phyloP scores from a whole-genome alignment of 2,329 filamentous ascomycete species.

The Paracorniculantispora psalliotae region DNA sequence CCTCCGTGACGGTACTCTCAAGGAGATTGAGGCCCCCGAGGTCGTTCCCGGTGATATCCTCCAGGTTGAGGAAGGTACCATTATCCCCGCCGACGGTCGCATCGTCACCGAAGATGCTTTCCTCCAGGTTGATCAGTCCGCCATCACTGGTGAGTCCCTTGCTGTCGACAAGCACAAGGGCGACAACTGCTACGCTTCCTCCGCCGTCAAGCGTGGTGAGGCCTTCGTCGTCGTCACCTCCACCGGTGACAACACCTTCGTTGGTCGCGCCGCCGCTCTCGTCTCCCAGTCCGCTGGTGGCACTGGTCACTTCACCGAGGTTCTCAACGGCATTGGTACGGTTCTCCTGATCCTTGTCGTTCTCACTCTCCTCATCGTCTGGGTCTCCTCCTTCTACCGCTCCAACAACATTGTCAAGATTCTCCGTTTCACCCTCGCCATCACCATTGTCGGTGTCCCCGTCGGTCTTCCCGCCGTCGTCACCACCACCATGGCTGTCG shows the following conservation, averaged over 20 bases:
- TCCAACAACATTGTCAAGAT: slow-evolving; percentile 76
- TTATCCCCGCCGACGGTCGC: slow-evolving; percentile 83
- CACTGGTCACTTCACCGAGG: slow-evolving; percentile 84
- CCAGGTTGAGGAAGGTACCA: slow-evolving; percentile 84
- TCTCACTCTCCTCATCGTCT: slow-evolving; percentile 74
- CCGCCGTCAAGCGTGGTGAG: slow-evolving; percentile 85
- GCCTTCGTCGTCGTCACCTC: slow-evolving; percentile 76
- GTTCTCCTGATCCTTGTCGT: slow-evolving; percentile 72
- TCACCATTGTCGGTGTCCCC: slow-evolving; percentile 87
- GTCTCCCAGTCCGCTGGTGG: slow-evolving; percentile 71
- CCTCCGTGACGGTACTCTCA: slow-evolving; percentile 69
- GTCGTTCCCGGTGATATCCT: slow-evolving; percentile 89
- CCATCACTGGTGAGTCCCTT: slow-evolving; percentile 87
- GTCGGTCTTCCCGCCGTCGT: slow-evolving; percentile 91
- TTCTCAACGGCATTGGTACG: slow-evolving; percentile 81
- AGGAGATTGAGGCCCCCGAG: slow-evolving; percentile 76
- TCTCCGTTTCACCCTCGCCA: slow-evolving; percentile 78
- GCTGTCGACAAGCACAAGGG: slow-evolving; percentile 83
- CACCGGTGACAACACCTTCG: slow-evolving; percentile 86
- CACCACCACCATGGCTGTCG: slow-evolving; percentile 92
- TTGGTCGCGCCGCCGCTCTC: slow-evolving; percentile 81
- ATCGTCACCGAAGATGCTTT: slow-evolving; percentile 80
- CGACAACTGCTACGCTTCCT: slow-evolving; percentile 80
- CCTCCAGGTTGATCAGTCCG: slow-evolving; percentile 86
- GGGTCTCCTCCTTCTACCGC: slow-evolving; percentile 83